phyloP scores from a whole-genome alignment of 1,284 basidiomycete genomes.

The Marasmius fiardii region DNA sequence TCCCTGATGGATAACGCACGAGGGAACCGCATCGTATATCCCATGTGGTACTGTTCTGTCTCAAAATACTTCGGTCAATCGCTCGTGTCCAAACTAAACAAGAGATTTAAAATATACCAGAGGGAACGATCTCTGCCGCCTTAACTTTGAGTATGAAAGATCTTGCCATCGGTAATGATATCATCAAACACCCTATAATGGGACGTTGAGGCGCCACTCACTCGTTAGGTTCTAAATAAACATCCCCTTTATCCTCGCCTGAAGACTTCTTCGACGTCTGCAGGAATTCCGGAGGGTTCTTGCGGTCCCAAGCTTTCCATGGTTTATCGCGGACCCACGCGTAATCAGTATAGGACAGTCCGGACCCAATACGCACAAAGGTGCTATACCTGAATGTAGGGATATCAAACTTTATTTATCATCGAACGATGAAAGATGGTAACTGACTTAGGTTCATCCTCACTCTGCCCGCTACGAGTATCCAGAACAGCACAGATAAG shows the following conservation, averaged over 20 bases:
- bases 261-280: conserved; percentile 49
- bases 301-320: conserved; percentile 72
- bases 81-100: background rate
- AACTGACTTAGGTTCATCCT: conserved; percentile 62
- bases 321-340: conserved; percentile 73
- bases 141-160: conserved; percentile 89
- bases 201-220: conserved; percentile 29
- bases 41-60: conserved; percentile 69
- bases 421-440: background rate
- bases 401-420: background rate
- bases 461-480: conserved; percentile 50
- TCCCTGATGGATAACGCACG: conserved; percentile 79
- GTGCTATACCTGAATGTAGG: conserved; percentile 55
- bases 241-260: conserved; percentile 75
- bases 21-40: conserved; percentile 85
- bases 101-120: conserved; percentile 43
- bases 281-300: conserved; percentile 60
- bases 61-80: background rate
- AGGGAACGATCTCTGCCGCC: conserved; percentile 79
- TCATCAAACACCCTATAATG: background rate
- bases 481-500: conserved; percentile 77
- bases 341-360: conserved; percentile 82
- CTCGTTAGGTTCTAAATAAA: conserved; percentile 81
- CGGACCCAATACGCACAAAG: conserved; percentile 86
- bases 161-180: conserved; percentile 32